Evolutionary conservation across 371 early-diverging fungal genomes (phyloP).

Genomic region (Lichtheimia corymbifera): DNA sequence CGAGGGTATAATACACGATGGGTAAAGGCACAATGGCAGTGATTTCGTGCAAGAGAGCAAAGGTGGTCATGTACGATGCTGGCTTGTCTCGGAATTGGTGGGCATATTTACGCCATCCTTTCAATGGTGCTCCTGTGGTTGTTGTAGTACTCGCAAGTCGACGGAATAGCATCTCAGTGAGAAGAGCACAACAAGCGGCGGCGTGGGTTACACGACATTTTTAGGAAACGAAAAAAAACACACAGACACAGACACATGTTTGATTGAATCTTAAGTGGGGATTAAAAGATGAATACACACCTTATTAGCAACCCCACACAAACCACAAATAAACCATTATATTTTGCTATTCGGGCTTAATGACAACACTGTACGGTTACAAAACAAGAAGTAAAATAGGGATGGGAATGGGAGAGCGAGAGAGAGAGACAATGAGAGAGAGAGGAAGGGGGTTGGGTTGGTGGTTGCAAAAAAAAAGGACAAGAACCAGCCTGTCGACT

Average conservation of each 20-base stretch:
- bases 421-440: too few relatives aligned
- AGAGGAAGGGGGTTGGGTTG: too few relatives aligned
- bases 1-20: slow-evolving; percentile 69
- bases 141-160: neutral
- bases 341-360: neutral
- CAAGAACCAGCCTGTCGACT: too few relatives aligned
- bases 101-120: slow-evolving; percentile 58
- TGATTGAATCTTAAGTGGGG: too few relatives aligned
- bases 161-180: slow-evolving; percentile 1
- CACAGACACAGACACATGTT: too few relatives aligned
- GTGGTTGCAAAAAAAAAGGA: too few relatives aligned
- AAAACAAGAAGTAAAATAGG: neutral
- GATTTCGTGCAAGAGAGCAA: slow-evolving; percentile 85
- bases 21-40: slow-evolving; percentile 87
- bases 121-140: slow-evolving; percentile 1
- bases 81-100: slow-evolving; percentile 73
- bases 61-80: slow-evolving; percentile 78
- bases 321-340: too few relatives aligned
- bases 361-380: neutral
- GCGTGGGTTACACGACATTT: neutral
- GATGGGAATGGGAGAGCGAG: neutral
- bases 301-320: too few relatives aligned
- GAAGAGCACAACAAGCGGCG: neutral
- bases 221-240: too few relatives aligned
- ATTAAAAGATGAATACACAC: too few relatives aligned